Conservation (phyloP, 1,284 basidiomycete species). For the Anthracocystis setariae region DNA sequence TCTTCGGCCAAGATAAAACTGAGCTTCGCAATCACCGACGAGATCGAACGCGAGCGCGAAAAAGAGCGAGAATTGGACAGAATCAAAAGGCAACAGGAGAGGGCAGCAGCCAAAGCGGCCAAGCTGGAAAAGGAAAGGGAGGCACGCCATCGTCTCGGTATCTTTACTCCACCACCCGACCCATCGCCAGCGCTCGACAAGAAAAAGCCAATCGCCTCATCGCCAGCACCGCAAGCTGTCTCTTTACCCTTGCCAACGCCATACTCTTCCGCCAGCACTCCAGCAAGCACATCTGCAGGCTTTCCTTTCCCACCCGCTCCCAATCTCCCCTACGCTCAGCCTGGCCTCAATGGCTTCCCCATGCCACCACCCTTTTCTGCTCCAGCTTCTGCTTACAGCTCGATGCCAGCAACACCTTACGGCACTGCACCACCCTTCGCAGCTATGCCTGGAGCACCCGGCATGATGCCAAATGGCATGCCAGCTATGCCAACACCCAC, state of each 20-base stretch:
- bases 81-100: slow-evolving; percentile 45
- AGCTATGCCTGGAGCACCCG: slow-evolving; percentile 6
- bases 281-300: slow-evolving; percentile 21
- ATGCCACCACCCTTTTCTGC: slow-evolving; percentile 18
- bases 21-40: slow-evolving; percentile 46
- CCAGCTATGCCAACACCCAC: slow-evolving; percentile 12
- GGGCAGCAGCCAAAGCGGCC: slow-evolving; percentile 41
- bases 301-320: slow-evolving; percentile 28
- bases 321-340: slow-evolving; percentile 8
- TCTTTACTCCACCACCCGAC: slow-evolving; percentile 35
- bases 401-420: slow-evolving; percentile 19
- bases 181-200: slow-evolving; percentile 3
- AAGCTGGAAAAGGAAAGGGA: slow-evolving; percentile 46
- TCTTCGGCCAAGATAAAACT: slow-evolving; percentile 37
- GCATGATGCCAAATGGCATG: slow-evolving; percentile 9
- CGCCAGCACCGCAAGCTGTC: slow-evolving; percentile 3
- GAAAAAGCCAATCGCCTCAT: slow-evolving; percentile 2
- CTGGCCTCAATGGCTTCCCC: slow-evolving; percentile 19
- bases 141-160: slow-evolving; percentile 32
- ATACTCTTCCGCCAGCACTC: slow-evolving; percentile 19
- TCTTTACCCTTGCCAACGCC: slow-evolving; percentile 16
- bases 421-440: slow-evolving; percentile 12
- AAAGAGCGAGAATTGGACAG: slow-evolving; percentile 40
- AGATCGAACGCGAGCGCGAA: slow-evolving; percentile 47
- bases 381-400: slow-evolving; percentile 10